Conservation (phyloP, 805 yeast species). For the Ogataea populi-albae region DNA sequence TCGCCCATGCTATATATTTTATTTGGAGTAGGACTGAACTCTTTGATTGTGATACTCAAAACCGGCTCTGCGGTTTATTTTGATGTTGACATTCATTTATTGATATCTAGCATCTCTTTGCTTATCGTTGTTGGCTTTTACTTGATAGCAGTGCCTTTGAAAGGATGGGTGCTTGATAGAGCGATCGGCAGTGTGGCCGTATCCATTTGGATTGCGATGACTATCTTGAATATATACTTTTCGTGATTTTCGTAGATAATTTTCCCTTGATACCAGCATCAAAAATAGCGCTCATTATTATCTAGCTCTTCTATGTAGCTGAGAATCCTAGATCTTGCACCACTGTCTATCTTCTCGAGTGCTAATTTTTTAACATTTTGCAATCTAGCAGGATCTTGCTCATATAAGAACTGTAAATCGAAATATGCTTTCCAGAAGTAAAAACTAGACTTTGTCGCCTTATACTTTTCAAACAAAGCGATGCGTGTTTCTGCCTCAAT, state of each 20-base stretch:
- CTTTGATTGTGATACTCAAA: conserved; percentile 30
- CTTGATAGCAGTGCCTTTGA: conserved; percentile 41
- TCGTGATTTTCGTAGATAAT: conserved; percentile 2
- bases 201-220: conserved; percentile 31
- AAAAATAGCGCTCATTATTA: conserved; percentile 8
- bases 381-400: conserved; percentile 11
- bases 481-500: conserved; percentile 20
- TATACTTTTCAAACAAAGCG: conserved; percentile 28
- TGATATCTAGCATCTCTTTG: conserved; percentile 39
- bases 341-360: conserved; percentile 1
- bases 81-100: conserved; percentile 37
- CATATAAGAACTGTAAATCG: conserved; percentile 18
- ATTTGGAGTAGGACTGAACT: conserved; percentile 50
- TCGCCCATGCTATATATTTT: conserved; percentile 48
- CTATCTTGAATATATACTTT: conserved; percentile 15
- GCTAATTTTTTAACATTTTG: conserved; percentile 9
- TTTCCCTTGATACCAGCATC: neutral
- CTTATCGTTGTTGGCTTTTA: conserved; percentile 38
- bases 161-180: conserved; percentile 44
- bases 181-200: conserved; percentile 37
- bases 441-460: conserved; percentile 14
- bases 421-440: conserved; percentile 27
- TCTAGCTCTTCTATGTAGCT: conserved; percentile 5
- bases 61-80: conserved; percentile 29
- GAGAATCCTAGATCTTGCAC: conserved; percentile 1